These are phyloP conservation scores for Emericellopsis cladophorae DNA, from an alignment of 2,329 filamentous ascomycete genomes.

Conservation along the genomic window DNA sequence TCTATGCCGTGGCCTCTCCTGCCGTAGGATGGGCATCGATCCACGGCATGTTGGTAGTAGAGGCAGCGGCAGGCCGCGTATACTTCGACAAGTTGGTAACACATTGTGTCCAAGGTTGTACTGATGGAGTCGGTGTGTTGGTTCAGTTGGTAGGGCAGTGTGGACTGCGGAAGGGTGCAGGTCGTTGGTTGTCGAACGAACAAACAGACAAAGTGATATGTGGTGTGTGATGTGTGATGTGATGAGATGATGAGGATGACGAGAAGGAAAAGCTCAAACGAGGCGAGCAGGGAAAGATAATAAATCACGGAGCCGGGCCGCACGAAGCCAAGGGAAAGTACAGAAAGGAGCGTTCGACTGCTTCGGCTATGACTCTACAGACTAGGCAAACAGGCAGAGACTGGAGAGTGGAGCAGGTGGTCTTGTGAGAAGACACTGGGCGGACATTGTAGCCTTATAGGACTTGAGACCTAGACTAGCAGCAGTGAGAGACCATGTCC, in stretches of 20 bases:
- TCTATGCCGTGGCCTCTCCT: conserved; percentile 60
- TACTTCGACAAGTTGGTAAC: conserved; percentile 73
- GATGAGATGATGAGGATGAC: no score
- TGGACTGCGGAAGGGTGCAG: background rate
- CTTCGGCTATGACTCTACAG: background rate
- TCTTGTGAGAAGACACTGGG: conserved; percentile 21
- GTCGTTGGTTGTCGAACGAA: background rate
- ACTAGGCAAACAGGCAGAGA: background rate
- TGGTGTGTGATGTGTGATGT: background rate
- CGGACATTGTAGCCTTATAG: conserved; percentile 46
- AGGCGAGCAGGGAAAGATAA: background rate
- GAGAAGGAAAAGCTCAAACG: background rate
- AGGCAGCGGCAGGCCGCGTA: conserved; percentile 80
- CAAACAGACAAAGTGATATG: background rate
- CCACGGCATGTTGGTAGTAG: conserved; percentile 78
- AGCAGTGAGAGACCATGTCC: conserved; percentile 1
- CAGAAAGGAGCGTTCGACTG: conserved; percentile 1
- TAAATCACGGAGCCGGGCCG: background rate
- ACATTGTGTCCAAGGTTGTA: conserved; percentile 55
- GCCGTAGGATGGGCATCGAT: conserved; percentile 67
- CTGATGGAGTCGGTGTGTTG: conserved; percentile 2
- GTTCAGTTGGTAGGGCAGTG: background rate
- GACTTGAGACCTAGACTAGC: conserved; percentile 15
- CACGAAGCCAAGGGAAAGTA: background rate
- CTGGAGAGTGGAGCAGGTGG: conserved; percentile 6